Conservation (phyloP, 2,329 filamentous ascomycete genomes). For the Hypoxylon sp. region DNA sequence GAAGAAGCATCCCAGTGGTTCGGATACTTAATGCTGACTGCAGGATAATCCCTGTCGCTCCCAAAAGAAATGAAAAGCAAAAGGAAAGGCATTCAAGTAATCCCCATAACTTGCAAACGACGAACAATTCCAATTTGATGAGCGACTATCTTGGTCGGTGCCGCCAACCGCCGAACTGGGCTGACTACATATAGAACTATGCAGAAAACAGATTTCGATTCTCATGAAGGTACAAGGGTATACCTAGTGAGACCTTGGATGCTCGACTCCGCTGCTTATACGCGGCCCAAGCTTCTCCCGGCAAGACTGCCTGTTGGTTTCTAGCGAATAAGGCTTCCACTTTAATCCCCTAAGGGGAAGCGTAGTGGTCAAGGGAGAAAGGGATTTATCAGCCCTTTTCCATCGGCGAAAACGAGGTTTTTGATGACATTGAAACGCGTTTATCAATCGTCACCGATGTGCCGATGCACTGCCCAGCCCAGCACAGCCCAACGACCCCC, state of each 20-base stretch:
- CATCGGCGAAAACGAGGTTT: constrained; percentile 27
- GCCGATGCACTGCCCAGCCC: constrained; percentile 27
- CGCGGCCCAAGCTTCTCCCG: constrained; percentile 31
- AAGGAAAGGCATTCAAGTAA: constrained; percentile 15
- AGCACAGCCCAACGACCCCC: constrained; percentile 41
- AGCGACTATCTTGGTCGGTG: constrained; percentile 25
- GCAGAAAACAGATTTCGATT: constrained; percentile 25
- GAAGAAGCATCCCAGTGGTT: constrained; percentile 25
- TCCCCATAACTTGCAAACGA: constrained; percentile 23
- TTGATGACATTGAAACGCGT: constrained; percentile 34
- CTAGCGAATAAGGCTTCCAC: constrained; percentile 10
- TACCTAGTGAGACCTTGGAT: constrained; percentile 23
- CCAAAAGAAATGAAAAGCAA: constrained; percentile 15
- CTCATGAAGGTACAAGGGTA: constrained; percentile 17
- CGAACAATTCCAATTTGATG: constrained; percentile 13
- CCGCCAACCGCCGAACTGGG: constrained; percentile 25
- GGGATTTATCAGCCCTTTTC: constrained; percentile 12
- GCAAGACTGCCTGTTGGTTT: constrained; percentile 39
- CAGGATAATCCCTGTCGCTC: constrained; percentile 30
- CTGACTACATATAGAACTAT: constrained; percentile 27
- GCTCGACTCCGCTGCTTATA: constrained; percentile 30
- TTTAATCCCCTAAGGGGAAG: constrained; percentile 6
- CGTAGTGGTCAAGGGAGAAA: constrained; percentile 2
- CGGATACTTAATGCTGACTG: constrained; percentile 37
- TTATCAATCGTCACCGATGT: constrained; percentile 29